These are phyloP conservation scores for Bimuria novae-zelandiae DNA, from an alignment of 2,329 filamentous ascomycete species.

Conservation along the genomic window DNA sequence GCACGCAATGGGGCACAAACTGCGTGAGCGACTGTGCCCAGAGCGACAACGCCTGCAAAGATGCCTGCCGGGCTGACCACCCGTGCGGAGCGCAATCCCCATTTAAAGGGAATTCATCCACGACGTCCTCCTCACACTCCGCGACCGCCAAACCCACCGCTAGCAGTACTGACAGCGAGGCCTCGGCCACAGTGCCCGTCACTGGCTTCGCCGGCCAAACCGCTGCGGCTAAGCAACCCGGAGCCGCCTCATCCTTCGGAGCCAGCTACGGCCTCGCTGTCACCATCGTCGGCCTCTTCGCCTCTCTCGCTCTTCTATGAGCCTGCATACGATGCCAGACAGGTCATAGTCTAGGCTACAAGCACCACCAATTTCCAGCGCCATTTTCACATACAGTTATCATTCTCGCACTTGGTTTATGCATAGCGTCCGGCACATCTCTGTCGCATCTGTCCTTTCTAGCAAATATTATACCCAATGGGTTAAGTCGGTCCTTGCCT, in stretches of 20 bases:
- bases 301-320: constrained; percentile 58
- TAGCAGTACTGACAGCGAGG: not conserved
- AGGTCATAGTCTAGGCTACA: not conserved
- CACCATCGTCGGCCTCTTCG: constrained; percentile 60
- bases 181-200: constrained; percentile 30
- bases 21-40: constrained; percentile 64
- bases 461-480: constrained; percentile 7
- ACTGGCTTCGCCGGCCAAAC: constrained; percentile 35
- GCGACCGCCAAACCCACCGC: constrained; percentile 33
- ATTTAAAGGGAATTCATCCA: constrained; percentile 61
- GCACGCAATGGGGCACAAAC: constrained; percentile 71
- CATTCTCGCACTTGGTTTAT: constrained; percentile 9
- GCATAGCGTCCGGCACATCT: constrained; percentile 21
- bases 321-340: constrained; percentile 4
- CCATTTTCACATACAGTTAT: not conserved
- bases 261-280: constrained; percentile 61
- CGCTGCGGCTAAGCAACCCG: constrained; percentile 16
- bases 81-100: constrained; percentile 75
- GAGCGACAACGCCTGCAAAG: constrained; percentile 61
- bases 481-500: constrained; percentile 20
- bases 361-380: not conserved
- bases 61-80: constrained; percentile 66
- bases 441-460: constrained; percentile 15
- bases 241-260: constrained; percentile 52
- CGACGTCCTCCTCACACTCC: constrained; percentile 45